phyloP scores from a whole-genome alignment of 2,329 filamentous ascomycete species.

The Phyllosticta citrichinensis region DNA sequence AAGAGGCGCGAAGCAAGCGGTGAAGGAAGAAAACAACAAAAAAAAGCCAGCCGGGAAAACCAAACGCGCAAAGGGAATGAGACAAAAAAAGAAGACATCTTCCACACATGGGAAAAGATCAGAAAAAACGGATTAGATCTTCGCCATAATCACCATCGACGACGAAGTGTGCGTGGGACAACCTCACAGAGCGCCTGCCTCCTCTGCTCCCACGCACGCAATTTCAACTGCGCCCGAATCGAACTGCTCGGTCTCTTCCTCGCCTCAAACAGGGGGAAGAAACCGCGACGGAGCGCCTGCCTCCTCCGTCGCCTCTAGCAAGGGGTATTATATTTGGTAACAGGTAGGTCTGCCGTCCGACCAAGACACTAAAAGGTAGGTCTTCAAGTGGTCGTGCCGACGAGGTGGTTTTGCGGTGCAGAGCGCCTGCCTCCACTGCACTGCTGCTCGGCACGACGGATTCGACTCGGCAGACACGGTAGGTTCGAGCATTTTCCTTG shows the following conservation, averaged over 20 bases:
- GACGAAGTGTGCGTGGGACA: background rate
- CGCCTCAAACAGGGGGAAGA: background rate
- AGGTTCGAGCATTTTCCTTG: background rate
- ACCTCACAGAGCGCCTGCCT: slow-evolving; percentile 9
- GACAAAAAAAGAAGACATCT: background rate
- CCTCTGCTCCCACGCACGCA: slow-evolving; percentile 2
- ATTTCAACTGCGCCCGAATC: background rate
- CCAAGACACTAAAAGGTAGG: background rate
- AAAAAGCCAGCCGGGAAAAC: background rate
- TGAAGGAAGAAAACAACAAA: background rate
- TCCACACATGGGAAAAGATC: background rate
- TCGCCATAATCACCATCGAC: background rate
- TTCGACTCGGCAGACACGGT: background rate
- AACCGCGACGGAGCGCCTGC: slow-evolving; percentile 5
- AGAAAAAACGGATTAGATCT: background rate
- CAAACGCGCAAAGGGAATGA: background rate
- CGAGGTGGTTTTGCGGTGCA: background rate
- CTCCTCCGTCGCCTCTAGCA: slow-evolving; percentile 4
- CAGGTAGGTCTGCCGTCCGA: background rate
- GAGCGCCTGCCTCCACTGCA: slow-evolving; percentile 9
- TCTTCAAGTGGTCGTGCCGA: background rate
- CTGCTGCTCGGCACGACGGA: background rate
- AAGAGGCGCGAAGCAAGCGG: background rate
- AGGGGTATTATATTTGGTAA: background rate
- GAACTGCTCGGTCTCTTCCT: background rate